phyloP scores from a whole-genome alignment of 1,284 basidiomycete species.

The Puccinia novopanici region DNA sequence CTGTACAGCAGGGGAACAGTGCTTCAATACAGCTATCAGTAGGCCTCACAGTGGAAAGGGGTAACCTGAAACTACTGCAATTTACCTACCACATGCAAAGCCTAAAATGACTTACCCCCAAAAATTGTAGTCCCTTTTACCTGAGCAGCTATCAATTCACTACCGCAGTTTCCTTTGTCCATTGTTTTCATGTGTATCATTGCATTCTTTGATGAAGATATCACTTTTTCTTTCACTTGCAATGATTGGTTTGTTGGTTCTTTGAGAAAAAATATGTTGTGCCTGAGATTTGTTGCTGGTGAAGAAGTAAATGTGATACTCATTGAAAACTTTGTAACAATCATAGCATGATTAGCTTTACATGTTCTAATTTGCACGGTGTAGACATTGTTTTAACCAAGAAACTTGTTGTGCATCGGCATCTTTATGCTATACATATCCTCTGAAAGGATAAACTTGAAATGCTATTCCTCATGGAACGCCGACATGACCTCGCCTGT shows the following conservation, averaged over 20 bases:
- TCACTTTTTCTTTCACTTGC: not conserved
- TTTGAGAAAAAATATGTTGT: not conserved
- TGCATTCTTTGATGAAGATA: not conserved
- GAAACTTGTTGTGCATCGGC: too few species aligned
- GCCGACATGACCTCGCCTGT: too few species aligned
- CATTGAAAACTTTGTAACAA: not conserved
- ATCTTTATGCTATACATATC: too few species aligned
- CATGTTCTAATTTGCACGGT: not conserved
- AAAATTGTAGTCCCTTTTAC: not conserved
- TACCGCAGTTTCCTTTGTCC: not conserved
- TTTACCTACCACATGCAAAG: not conserved
- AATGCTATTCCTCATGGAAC: too few species aligned
- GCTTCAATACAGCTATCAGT: slow-evolving; percentile 45
- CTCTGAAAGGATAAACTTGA: not conserved
- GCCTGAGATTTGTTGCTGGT: not conserved
- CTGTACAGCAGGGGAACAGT: slow-evolving; percentile 43
- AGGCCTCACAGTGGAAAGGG: not conserved
- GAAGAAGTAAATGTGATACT: not conserved
- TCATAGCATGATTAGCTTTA: not conserved
- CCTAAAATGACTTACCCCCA: too few species aligned
- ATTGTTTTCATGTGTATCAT: not conserved
- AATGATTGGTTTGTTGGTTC: not conserved
- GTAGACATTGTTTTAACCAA: not conserved
- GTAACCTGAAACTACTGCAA: not conserved
- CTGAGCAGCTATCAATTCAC: not conserved